These are phyloP conservation scores for Podospora pseudoanserina DNA, from an alignment of 495 filamentous ascomycete genomes.

Conservation along the genomic window DNA sequence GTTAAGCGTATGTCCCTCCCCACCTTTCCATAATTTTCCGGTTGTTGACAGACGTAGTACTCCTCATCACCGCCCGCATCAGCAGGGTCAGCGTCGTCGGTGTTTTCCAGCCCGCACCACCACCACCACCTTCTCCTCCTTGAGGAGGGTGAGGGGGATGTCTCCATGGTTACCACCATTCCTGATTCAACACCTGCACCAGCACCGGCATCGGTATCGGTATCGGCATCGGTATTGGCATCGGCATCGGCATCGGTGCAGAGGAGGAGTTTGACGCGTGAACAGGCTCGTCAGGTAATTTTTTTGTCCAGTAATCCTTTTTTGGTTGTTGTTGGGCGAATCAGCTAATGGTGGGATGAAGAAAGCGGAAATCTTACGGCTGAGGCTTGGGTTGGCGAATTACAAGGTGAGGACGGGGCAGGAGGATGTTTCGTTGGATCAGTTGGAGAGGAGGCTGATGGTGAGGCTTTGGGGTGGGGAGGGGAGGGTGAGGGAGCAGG, in stretches of 20 bases:
- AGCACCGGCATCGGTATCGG: too few species aligned
- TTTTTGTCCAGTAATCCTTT: too few species aligned
- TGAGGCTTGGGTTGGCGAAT: slow-evolving; percentile 48
- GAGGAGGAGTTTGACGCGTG: slow-evolving; percentile 32
- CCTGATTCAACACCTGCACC: slow-evolving; percentile 15
- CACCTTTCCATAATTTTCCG: too few species aligned
- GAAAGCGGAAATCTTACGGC: slow-evolving; percentile 50
- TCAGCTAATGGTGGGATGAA: slow-evolving; percentile 15
- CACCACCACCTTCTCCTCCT: neutral
- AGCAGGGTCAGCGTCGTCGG: neutral
- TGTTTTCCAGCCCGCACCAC: neutral
- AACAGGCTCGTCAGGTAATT: slow-evolving; percentile 42
- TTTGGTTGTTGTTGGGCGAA: too few species aligned
- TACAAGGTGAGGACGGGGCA: slow-evolving; percentile 55
- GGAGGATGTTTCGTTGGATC: slow-evolving; percentile 46
- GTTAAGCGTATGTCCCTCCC: neutral
- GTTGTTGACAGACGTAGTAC: neutral
- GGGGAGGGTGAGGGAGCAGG: neutral
- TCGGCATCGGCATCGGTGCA: too few species aligned
- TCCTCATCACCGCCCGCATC: slow-evolving; percentile 21
- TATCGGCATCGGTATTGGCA: too few species aligned
- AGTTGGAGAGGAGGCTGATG: slow-evolving; percentile 32
- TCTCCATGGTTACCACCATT: slow-evolving; percentile 36
- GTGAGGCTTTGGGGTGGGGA: neutral
- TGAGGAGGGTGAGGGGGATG: slow-evolving; percentile 32